Evolutionary conservation across 1,139 yeast species (phyloP).

Genomic region (Wickerhamiella infanticola): DNA sequence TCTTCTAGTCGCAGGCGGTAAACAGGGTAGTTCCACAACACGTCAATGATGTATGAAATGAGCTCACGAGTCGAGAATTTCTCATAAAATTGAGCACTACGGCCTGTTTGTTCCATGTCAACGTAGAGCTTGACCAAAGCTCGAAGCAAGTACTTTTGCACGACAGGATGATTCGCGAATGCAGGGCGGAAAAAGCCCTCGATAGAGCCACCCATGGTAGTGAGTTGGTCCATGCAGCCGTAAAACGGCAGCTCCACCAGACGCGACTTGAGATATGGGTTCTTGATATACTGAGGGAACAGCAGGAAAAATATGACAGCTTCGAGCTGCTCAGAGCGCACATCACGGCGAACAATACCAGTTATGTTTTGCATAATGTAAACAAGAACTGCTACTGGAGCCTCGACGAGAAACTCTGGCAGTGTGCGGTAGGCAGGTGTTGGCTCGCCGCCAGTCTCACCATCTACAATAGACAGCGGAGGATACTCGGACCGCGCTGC

Average conservation of each 20-base stretch:
- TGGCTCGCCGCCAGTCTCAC: slow-evolving; percentile 37
- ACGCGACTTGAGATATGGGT: slow-evolving; percentile 83
- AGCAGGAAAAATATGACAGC: slow-evolving; percentile 60
- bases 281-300: slow-evolving; percentile 74
- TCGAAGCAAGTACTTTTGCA: slow-evolving; percentile 53
- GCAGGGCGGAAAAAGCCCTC: slow-evolving; percentile 60
- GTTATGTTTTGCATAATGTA: slow-evolving; percentile 42
- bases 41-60: slow-evolving; percentile 68
- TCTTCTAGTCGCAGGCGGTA: slow-evolving; percentile 53
- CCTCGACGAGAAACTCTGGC: slow-evolving; percentile 81
- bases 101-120: slow-evolving; percentile 91
- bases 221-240: slow-evolving; percentile 29
- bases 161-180: slow-evolving; percentile 48
- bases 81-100: slow-evolving; percentile 89
- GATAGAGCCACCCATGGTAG: slow-evolving; percentile 27
- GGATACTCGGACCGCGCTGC: slow-evolving; percentile 55
- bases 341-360: slow-evolving; percentile 16
- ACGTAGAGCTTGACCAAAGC: slow-evolving; percentile 82
- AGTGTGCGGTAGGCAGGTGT: slow-evolving; percentile 58
- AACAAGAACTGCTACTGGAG: slow-evolving; percentile 59
- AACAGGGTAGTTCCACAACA: slow-evolving; percentile 59
- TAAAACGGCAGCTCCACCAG: slow-evolving; percentile 65
- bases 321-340: slow-evolving; percentile 36
- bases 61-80: slow-evolving; percentile 84
- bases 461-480: slow-evolving; percentile 42